Conservation (phyloP, 306 rosid species). For the Prunus persica region DNA sequence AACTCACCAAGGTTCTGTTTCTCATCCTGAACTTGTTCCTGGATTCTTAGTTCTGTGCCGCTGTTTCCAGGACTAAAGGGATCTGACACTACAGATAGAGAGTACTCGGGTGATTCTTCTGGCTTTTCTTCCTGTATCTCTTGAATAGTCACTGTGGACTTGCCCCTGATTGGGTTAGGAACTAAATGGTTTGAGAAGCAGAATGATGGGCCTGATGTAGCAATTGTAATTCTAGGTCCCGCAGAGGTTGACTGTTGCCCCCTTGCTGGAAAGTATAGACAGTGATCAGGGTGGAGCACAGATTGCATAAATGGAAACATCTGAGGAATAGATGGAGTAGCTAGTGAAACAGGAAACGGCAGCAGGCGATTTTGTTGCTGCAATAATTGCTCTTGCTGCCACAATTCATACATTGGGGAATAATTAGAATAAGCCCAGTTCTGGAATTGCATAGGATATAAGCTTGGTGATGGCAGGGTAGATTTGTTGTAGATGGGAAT, state of each 20-base stretch:
- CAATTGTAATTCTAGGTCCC: slow-evolving; percentile 43
- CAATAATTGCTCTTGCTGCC: slow-evolving; percentile 69
- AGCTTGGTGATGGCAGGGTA: slow-evolving; percentile 30
- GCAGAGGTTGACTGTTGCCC: slow-evolving; percentile 48
- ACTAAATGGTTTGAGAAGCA: slow-evolving; percentile 42
- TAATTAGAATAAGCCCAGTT: slow-evolving; percentile 45
- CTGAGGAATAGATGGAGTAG: slow-evolving; percentile 45
- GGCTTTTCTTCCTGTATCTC: slow-evolving; percentile 68
- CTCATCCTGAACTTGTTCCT: slow-evolving; percentile 31
- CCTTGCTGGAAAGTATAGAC: slow-evolving; percentile 52
- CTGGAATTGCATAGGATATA: slow-evolving; percentile 46
- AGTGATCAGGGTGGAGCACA: slow-evolving; percentile 48
- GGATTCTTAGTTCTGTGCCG: slow-evolving; percentile 30
- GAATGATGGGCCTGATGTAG: slow-evolving; percentile 52
- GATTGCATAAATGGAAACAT: slow-evolving; percentile 65
- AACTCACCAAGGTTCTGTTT: slow-evolving; percentile 32
- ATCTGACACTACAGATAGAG: slow-evolving; percentile 20
- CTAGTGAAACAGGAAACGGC: slow-evolving; percentile 51
- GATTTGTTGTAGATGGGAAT: slow-evolving; percentile 30
- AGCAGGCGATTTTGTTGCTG: slow-evolving; percentile 54
- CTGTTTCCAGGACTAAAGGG: slow-evolving; percentile 26
- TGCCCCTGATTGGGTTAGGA: slow-evolving; percentile 42
- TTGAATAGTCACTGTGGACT: slow-evolving; percentile 65
- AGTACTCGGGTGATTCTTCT: slow-evolving; percentile 36
- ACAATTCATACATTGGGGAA: slow-evolving; percentile 61